A percentile compares a stretch with the other conserved stretches of the same genome.
Conservation (phyloP, 768 basidiomycete species). For the Harrya chromipes region DNA sequence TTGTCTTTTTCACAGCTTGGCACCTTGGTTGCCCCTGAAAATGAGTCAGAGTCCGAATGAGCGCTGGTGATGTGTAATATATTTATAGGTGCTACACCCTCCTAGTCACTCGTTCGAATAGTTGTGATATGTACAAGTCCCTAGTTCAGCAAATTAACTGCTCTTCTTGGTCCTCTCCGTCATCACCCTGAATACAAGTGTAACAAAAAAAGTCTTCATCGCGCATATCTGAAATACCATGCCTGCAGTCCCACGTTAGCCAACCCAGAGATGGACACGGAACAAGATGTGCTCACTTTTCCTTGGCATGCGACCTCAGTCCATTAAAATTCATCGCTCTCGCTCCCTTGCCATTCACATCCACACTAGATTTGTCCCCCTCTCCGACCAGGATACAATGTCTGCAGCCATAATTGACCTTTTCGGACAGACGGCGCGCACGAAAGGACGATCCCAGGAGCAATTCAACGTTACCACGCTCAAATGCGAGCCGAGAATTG, state of each 20-base stretch:
- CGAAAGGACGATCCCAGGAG: slow-evolving; percentile 17
- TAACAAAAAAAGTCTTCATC: slow-evolving; percentile 54
- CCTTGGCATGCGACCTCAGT: slow-evolving; percentile 59
- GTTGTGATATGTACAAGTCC: too few relatives aligned
- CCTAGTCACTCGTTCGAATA: too few relatives aligned
- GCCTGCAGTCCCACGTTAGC: slow-evolving; percentile 37
- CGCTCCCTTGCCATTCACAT: background rate
- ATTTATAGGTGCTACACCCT: too few relatives aligned
- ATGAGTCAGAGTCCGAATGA: background rate
- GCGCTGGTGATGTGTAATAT: background rate
- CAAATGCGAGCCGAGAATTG: slow-evolving; percentile 7
- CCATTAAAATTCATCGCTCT: slow-evolving; percentile 51
- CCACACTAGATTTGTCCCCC: background rate
- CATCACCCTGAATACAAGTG: background rate
- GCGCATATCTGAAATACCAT: slow-evolving; percentile 41
- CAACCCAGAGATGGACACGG: background rate
- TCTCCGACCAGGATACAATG: slow-evolving; percentile 38
- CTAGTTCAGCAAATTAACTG: background rate
- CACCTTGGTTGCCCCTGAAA: slow-evolving; percentile 16
- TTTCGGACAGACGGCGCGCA: slow-evolving; percentile 31
- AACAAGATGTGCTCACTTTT: slow-evolving; percentile 43
- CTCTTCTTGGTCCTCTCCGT: too few relatives aligned
- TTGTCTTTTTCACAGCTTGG: slow-evolving; percentile 28
- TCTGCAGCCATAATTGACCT: slow-evolving; percentile 48
- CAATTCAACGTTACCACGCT: slow-evolving; percentile 21